Percentiles rank a stretch among this genome's conserved stretches.
phyloP scores from a whole-genome alignment of 1,139 yeast genomes.

The Taphrina deformans region DNA sequence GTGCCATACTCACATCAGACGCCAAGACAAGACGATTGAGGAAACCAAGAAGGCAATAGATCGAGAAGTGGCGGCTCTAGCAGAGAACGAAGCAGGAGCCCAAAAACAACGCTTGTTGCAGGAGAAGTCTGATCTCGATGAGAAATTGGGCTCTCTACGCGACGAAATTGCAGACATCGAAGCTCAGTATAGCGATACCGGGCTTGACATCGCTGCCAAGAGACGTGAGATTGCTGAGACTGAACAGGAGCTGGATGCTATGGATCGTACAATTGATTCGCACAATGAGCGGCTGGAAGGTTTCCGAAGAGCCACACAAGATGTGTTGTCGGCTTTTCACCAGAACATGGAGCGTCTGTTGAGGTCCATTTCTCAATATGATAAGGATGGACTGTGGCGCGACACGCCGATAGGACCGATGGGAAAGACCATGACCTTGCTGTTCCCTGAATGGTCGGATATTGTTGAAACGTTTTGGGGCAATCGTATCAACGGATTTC shows the following conservation, averaged over 20 bases:
- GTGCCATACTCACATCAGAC: constrained; percentile 13
- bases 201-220: constrained; percentile 41
- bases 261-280: constrained; percentile 39
- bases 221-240: constrained; percentile 41
- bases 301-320: constrained; percentile 38
- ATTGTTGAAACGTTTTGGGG: constrained; percentile 59
- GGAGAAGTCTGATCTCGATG: constrained; percentile 42
- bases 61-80: constrained; percentile 9
- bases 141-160: constrained; percentile 40
- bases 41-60: constrained; percentile 4
- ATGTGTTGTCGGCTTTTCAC: constrained; percentile 53
- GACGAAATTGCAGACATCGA: constrained; percentile 29
- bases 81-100: constrained; percentile 25
- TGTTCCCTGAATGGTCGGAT: constrained; percentile 61
- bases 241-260: constrained; percentile 42
- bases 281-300: constrained; percentile 38
- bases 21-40: constrained; percentile 18
- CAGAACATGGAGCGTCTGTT: constrained; percentile 50
- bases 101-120: constrained; percentile 21
- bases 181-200: constrained; percentile 40
- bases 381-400: constrained; percentile 47
- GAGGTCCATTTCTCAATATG: constrained; percentile 47
- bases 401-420: constrained; percentile 77
- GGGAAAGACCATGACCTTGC: constrained; percentile 63
- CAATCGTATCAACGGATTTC: constrained; percentile 59